These are phyloP conservation scores for Panaeolus papilionaceus DNA, from an alignment of 768 basidiomycete genomes.

Conservation along the genomic window DNA sequence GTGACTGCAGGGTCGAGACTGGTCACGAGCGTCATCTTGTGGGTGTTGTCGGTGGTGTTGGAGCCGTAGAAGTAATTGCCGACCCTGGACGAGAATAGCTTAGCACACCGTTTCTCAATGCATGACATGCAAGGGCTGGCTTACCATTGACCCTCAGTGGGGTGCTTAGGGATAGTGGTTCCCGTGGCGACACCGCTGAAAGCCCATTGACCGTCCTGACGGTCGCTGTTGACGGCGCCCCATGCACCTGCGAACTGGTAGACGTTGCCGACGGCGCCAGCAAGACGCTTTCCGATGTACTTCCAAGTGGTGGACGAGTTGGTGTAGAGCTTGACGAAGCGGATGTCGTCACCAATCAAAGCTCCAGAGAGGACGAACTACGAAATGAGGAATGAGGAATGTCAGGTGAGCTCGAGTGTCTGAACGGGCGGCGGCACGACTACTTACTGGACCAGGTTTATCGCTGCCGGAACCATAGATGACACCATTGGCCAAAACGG, in stretches of 20 bases:
- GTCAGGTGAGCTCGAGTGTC: not conserved
- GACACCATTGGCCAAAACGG: not conserved
- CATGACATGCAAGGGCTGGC: not conserved
- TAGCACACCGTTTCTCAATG: too few species aligned
- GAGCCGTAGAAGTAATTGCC: not conserved
- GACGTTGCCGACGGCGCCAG: not conserved
- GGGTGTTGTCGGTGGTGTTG: not conserved
- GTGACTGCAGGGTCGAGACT: not conserved
- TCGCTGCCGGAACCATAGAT: conserved; percentile 1
- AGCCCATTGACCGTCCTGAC: not conserved
- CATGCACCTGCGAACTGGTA: conserved; percentile 8
- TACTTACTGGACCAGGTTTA: not conserved
- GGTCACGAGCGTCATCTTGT: not conserved
- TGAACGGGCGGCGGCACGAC: not conserved
- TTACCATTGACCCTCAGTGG: not conserved
- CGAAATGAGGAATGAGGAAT: not conserved
- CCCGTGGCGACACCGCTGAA: not conserved
- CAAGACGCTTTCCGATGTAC: conserved; percentile 4
- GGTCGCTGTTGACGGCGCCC: not conserved
- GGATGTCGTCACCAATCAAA: not conserved
- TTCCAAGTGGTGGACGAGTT: not conserved
- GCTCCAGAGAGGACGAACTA: not conserved
- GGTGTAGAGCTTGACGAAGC: conserved; percentile 7
- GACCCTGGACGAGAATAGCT: not conserved
- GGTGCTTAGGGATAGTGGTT: not conserved